Evolutionary conservation across 495 filamentous ascomycete species (phyloP).

Genomic region (Penicillium cosmopolitanum): DNA sequence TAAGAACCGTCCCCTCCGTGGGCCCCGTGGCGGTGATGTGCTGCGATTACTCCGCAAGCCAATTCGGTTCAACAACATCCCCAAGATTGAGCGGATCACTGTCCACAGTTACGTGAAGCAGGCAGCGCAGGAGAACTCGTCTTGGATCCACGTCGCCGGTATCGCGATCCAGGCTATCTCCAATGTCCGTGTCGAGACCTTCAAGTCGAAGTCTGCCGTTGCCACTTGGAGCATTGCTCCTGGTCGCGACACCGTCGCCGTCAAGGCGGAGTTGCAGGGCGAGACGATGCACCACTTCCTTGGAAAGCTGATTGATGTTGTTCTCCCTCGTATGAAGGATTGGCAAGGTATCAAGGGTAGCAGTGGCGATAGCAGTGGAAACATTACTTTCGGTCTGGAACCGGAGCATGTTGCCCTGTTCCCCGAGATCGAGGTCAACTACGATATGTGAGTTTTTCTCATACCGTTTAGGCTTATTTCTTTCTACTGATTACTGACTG

Average conservation of each 20-base stretch:
- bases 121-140: constrained; percentile 63
- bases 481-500: constrained; percentile 3
- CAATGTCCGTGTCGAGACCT: constrained; percentile 71
- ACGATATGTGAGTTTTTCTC: constrained; percentile 71
- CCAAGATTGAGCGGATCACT: constrained; percentile 77
- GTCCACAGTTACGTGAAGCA: constrained; percentile 71
- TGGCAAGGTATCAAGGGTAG: constrained; percentile 80
- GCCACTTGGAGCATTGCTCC: constrained; percentile 64
- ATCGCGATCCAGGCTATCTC: constrained; percentile 86
- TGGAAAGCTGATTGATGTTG: constrained; percentile 80
- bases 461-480: not conserved
- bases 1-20: constrained; percentile 83
- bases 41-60: constrained; percentile 74
- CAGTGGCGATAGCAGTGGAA: constrained; percentile 82
- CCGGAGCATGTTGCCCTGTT: constrained; percentile 76
- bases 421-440: constrained; percentile 91
- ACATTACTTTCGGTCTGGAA: constrained; percentile 78
- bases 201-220: constrained; percentile 67
- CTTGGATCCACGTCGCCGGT: constrained; percentile 75
- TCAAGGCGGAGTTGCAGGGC: constrained; percentile 71
- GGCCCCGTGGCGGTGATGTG: constrained; percentile 71
- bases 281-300: constrained; percentile 89
- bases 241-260: constrained; percentile 54
- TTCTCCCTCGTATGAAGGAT: constrained; percentile 93
- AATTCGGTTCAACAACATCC: constrained; percentile 84